These are phyloP conservation scores for Bryum argenteum DNA, from an alignment of 225 moss, liverwort and hornwort species.

Conservation along the genomic window DNA sequence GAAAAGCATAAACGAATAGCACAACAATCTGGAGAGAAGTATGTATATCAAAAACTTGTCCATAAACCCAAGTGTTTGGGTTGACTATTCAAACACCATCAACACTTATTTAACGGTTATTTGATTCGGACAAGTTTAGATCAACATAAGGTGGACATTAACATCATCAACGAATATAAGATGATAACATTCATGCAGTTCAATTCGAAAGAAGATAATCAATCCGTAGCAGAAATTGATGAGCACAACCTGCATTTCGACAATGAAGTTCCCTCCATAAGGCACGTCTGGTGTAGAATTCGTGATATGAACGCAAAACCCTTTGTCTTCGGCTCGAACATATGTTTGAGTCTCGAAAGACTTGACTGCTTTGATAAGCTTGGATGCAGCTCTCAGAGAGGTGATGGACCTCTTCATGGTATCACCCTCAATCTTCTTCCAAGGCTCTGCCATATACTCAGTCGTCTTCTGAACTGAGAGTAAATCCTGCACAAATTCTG, in stretches of 20 bases:
- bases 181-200: not conserved
- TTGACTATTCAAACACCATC: no score
- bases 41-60: not conserved
- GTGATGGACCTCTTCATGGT: slow-evolving; percentile 59
- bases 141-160: not conserved
- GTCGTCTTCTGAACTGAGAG: slow-evolving; percentile 66
- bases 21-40: slow-evolving; percentile 1
- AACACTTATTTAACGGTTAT: no score
- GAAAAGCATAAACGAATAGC: not conserved
- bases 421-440: slow-evolving; percentile 66
- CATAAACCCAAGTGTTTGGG: not conserved
- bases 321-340: slow-evolving; percentile 69
- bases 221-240: not conserved
- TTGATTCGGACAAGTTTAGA: not conserved
- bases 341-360: slow-evolving; percentile 75
- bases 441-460: slow-evolving; percentile 62
- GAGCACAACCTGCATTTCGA: slow-evolving; percentile 61
- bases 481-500: slow-evolving; percentile 66
- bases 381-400: slow-evolving; percentile 80
- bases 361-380: slow-evolving; percentile 68
- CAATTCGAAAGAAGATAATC: not conserved
- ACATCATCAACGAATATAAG: not conserved
- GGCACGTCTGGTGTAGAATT: slow-evolving; percentile 88
- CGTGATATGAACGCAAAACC: slow-evolving; percentile 54
- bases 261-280: slow-evolving; percentile 70